Evolutionary conservation across 768 basidiomycete genomes (phyloP), one percentile per base, ranked within the genome.

Genomic region (Candolleomyces aberdarensis): DNA sequence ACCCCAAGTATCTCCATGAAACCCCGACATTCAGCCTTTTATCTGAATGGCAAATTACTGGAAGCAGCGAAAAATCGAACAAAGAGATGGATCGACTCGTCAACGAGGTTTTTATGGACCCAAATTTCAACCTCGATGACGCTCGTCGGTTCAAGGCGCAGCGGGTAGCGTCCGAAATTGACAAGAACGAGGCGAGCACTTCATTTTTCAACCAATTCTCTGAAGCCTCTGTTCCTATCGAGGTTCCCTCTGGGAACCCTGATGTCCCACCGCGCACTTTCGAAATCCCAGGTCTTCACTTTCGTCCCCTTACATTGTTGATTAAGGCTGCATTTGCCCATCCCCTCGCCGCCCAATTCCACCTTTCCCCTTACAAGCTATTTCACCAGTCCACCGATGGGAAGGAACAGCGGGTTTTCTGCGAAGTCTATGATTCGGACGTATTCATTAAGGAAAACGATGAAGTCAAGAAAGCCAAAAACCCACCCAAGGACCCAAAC

Each of bases 381-480:
- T 65, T 62, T 26, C 67, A 66, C 40, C 61, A 56, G 7, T 62
- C 62, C n/a, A 48, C 57, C 0, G 36, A 54, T 1, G 48, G 50
- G 0, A 46, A 66, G 53, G 36, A 22, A 8, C 53, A 71, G 40
- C 62, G 67, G 1, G 53, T 74, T 1, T 68, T 59, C 58, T 62
- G 54, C 1, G 74, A 79, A 49, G 14, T 76, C 1, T 76, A 74
- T 47, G 71, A 64, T 0, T 74, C 71, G 0, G 73, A 79, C 56
- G 72, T 69, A 0, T 75, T 68, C 53, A 51, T 72, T 7, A 52
- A 66, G 0, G 75, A 68, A 31, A 69, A 77, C 40, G 63, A 74
- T 3, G 19, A 66, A 2, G 44, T 78, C 10, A 6, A 62, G 65
- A 9, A 22, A 22, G 58, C 66, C 1, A 62, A 57, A n/a, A 20